Percentiles rank a stretch among this genome's conserved stretches.
Conservation (phyloP, 169 alveolate species). For the Plasmodium knowlesi region DNA sequence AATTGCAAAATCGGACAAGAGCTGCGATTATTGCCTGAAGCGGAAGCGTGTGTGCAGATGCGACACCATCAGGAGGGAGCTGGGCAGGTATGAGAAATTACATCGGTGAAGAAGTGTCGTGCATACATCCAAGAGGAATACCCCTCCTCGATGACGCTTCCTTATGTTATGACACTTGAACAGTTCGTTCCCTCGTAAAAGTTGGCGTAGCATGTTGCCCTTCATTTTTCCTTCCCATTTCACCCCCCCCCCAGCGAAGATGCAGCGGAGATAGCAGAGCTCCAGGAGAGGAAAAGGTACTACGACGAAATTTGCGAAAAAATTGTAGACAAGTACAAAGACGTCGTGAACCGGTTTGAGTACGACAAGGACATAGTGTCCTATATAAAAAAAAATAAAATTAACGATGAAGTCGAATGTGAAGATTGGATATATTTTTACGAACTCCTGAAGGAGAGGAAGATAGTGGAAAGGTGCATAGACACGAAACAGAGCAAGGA, state of each 20-base stretch:
- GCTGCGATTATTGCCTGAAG: constrained; percentile 61
- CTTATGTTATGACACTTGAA: not conserved
- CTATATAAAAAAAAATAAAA: constrained; percentile 37
- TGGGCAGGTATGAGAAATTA: constrained; percentile 46
- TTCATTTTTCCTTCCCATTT: not conserved
- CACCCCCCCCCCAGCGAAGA: constrained; percentile 19
- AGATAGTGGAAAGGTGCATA: constrained; percentile 45
- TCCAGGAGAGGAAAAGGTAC: constrained; percentile 17
- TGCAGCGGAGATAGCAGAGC: not conserved
- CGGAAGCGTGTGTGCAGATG: constrained; percentile 70
- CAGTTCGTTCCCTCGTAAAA: not conserved
- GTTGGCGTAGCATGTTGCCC: not conserved
- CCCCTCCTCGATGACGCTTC: not conserved
- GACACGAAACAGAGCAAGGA: constrained; percentile 12
- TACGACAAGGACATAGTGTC: constrained; percentile 67
- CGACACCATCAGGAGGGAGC: constrained; percentile 61
- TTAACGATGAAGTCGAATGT: constrained; percentile 71
- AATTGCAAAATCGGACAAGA: constrained; percentile 21
- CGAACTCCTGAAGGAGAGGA: constrained; percentile 69
- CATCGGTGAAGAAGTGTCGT: not conserved
- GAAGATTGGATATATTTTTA: constrained; percentile 76
- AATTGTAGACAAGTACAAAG: constrained; percentile 67
- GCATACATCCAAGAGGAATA: not conserved
- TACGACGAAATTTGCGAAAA: constrained; percentile 72
- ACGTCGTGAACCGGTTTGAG: constrained; percentile 54